Evolutionary conservation across 78 protist species (phyloP).

Genomic region (Dictyostelium capitatum): DNA sequence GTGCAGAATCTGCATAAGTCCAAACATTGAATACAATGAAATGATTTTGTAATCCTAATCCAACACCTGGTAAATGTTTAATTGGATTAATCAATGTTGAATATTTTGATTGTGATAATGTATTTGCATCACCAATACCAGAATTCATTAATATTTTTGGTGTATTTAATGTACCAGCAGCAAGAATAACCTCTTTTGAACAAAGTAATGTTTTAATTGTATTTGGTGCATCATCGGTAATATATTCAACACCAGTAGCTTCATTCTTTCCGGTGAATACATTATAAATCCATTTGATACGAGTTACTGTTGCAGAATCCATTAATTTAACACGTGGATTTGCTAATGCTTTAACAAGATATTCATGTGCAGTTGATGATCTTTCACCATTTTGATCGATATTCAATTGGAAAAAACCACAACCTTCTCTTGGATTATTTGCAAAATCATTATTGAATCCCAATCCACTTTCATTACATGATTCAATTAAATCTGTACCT

Average conservation of each 20-base stretch:
- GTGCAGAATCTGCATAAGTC: background rate
- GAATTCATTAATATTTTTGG: constrained; percentile 65
- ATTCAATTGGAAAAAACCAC: constrained; percentile 68
- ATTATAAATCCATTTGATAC: constrained; percentile 24
- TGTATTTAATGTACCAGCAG: constrained; percentile 79
- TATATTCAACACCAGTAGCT: constrained; percentile 1
- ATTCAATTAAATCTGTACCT: constrained; percentile 15
- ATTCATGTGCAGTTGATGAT: constrained; percentile 46
- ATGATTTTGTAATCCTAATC: constrained; percentile 55
- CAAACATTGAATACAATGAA: constrained; percentile 35
- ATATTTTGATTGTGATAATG: background rate
- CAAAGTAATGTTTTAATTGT: background rate
- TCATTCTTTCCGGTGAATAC: background rate
- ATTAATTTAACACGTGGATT: constrained; percentile 5
- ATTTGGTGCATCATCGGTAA: background rate
- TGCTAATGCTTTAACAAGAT: background rate
- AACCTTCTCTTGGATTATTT: constrained; percentile 28
- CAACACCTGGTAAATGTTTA: constrained; percentile 64
- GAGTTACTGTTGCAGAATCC: constrained; percentile 3
- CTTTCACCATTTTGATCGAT: constrained; percentile 52
- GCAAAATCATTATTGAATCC: constrained; percentile 48
- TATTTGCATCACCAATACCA: constrained; percentile 67
- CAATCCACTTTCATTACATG: constrained; percentile 36
- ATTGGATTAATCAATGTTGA: background rate
- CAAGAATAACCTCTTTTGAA: constrained; percentile 43